Percentiles rank a stretch among this genome's conserved stretches.
phyloP scores from a whole-genome alignment of 2,329 filamentous ascomycete species.

The Pleurostoma richardsiae region DNA sequence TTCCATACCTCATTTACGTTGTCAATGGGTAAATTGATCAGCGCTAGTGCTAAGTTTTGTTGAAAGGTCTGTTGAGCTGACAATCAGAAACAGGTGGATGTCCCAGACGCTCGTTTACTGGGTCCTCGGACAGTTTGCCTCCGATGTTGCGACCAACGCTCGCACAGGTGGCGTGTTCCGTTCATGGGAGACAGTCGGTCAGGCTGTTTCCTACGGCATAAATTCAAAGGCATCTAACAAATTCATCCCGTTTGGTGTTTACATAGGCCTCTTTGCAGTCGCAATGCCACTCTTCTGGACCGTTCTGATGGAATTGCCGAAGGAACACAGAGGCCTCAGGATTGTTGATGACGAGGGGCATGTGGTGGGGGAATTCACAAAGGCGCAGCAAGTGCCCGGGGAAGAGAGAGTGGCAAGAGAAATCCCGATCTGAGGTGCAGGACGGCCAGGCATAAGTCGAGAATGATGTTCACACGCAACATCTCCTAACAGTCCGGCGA shows the following conservation, averaged over 20 bases:
- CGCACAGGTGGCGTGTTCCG: constrained; percentile 21
- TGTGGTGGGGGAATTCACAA: not conserved
- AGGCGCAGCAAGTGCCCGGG: not conserved
- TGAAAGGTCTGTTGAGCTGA: not conserved
- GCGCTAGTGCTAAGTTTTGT: not conserved
- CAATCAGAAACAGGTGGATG: constrained; percentile 6
- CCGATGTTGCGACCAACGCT: constrained; percentile 22
- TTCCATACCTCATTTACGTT: not conserved
- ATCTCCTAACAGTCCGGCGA: too few species aligned
- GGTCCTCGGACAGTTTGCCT: constrained; percentile 28
- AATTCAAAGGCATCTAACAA: constrained; percentile 14
- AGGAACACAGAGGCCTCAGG: not conserved
- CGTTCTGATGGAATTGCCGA: not conserved
- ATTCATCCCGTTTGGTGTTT: not conserved
- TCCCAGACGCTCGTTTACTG: constrained; percentile 26
- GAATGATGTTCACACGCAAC: not conserved
- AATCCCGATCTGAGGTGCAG: not conserved
- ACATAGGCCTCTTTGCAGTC: not conserved
- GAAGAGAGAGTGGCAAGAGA: not conserved
- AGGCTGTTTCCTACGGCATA: constrained; percentile 21
- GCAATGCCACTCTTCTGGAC: not conserved
- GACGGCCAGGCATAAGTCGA: not conserved
- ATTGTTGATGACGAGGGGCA: not conserved
- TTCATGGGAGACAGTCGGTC: constrained; percentile 20
- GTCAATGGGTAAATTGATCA: not conserved